Base-by-base conservation (phyloP, 495 filamentous ascomycete species). In the Acidiella bohemica region DNA sequence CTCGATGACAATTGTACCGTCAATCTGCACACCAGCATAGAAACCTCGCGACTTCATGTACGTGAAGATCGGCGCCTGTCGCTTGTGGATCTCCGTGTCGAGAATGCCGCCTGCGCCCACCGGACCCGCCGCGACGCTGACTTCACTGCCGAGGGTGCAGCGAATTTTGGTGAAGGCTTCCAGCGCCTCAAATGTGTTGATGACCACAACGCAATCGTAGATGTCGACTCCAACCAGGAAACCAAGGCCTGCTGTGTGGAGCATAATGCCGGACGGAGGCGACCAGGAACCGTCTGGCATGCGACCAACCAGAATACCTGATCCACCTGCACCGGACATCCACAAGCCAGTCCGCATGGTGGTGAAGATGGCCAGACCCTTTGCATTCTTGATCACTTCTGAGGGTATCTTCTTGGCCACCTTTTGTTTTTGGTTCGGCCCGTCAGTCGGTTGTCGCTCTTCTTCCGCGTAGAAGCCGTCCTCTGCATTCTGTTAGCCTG, bases 321-420 rank as follows among this genome's bases (percentile, higher is more conserved):
- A 84, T 9, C 81, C 81, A 21, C 85, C 84, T 5, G 85, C 85
- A 22, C 86, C 86, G 39, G 83, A 84, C 26, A 88, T 65, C 85
- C 85, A 94, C 13, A 94, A 68, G 24, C 86, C 86, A 13, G 84
- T 84, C 36, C 86, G 78, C 82, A 94, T 87, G 16, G 82, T 87
- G 0, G 86, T 92, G 64, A 94, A 94, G 46, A 94, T 78, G 19
- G 83, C 84, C 25, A 94, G 61, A 10, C 84, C 86, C 53, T 88
- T 83, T 9, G 86, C 85, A 59, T 81, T 77, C 51, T 78, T 71
- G 40, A 94, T 80, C 32, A 93, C 83, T 48, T 59, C 39, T 9
- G 74, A 60, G 0, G 86, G 86, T 19, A 94, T 93, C 63, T 86
- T 86, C 60, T 88, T 80, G 12, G 84, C 58, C 1, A 84, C 70